phyloP scores from a whole-genome alignment of 2,329 filamentous ascomycete genomes.

The Plenodomus lindquistii region DNA sequence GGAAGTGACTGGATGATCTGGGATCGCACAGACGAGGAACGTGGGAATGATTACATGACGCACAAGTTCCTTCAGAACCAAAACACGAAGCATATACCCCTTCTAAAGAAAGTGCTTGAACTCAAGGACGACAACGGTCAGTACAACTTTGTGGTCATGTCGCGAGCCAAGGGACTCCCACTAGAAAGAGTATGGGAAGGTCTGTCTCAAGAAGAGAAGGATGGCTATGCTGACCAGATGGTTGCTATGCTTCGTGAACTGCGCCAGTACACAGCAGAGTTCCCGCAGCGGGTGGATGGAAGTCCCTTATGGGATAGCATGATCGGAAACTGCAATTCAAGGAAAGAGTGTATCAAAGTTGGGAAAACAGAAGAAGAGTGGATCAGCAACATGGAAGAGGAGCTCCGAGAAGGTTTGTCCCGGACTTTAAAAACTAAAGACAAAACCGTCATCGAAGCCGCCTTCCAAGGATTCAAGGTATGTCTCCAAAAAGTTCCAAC shows the following conservation, averaged over 20 bases:
- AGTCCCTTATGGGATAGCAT: conserved; percentile 10
- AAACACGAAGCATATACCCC: conserved; percentile 5
- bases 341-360: conserved; percentile 5
- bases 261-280: conserved; percentile 9
- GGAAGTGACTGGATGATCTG: conserved; percentile 6
- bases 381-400: conserved; percentile 8
- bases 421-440: not conserved
- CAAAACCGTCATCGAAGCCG: conserved; percentile 3
- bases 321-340: conserved; percentile 2
- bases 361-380: conserved; percentile 13
- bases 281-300: conserved; percentile 9
- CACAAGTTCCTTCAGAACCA: conserved; percentile 4
- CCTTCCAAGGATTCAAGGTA: conserved; percentile 5
- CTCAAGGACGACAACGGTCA: not conserved
- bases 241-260: conserved; percentile 8
- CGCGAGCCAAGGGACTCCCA: conserved; percentile 4
- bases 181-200: conserved; percentile 5
- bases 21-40: conserved; percentile 2
- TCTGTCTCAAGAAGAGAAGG: conserved; percentile 3
- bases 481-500: not conserved
- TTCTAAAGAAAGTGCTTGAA: conserved; percentile 4
- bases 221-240: conserved; percentile 9
- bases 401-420: conserved; percentile 7
- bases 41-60: conserved; percentile 5
- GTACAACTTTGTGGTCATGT: conserved; percentile 6